Evolutionary conservation across 1,139 yeast genomes (phyloP).

Genomic region (Yamadazyma pseudoaaseri): DNA sequence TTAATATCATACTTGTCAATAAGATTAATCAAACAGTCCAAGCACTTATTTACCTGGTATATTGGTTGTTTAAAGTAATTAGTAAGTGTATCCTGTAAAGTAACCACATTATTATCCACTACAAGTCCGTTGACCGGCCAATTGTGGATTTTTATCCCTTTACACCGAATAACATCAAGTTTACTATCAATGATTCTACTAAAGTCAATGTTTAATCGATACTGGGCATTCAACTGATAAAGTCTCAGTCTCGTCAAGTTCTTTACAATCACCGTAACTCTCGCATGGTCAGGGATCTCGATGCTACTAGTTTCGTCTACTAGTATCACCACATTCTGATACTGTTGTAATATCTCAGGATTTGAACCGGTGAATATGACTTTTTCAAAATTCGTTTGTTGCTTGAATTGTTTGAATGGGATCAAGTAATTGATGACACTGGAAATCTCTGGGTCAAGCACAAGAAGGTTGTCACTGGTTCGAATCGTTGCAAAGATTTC

Average conservation of each 20-base stretch:
- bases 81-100: constrained; percentile 20
- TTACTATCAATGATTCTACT: constrained; percentile 16
- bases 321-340: constrained; percentile 39
- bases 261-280: constrained; percentile 28
- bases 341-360: constrained; percentile 15
- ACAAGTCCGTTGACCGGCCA: constrained; percentile 35
- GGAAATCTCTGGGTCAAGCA: constrained; percentile 57
- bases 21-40: constrained; percentile 25
- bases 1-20: constrained; percentile 26
- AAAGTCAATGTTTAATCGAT: constrained; percentile 22
- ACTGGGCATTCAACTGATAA: constrained; percentile 26
- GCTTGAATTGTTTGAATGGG: constrained; percentile 56
- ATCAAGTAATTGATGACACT: constrained; percentile 58
- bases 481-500: constrained; percentile 24
- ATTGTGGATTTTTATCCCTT: constrained; percentile 21
- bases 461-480: constrained; percentile 41
- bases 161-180: constrained; percentile 15
- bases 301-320: constrained; percentile 21
- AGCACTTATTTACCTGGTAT: constrained; percentile 27
- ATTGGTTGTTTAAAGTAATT: constrained; percentile 38
- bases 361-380: constrained; percentile 43
- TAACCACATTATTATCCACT: constrained; percentile 24
- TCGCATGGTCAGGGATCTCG: constrained; percentile 13
- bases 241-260: constrained; percentile 29
- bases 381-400: constrained; percentile 55